Conservation (phyloP, 495 filamentous ascomycete genomes). For the Penicillium lagena region DNA sequence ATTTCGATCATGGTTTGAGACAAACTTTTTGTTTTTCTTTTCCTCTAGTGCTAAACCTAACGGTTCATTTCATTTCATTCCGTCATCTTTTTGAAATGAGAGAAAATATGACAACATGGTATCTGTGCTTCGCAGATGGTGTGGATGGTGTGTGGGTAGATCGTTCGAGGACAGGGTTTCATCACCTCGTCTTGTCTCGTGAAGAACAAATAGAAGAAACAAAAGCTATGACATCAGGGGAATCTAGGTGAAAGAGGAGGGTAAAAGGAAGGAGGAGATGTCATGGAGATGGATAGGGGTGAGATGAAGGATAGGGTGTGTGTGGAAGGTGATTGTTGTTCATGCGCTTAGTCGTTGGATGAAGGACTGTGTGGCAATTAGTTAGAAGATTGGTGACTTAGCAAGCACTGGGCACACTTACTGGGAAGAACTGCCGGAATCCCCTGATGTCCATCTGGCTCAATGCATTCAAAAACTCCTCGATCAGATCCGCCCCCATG, state of each 20-base stretch:
- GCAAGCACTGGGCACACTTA: conserved; percentile 15
- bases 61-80: too few species aligned
- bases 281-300: conserved; percentile 5
- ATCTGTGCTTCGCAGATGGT: background rate
- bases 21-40: too few species aligned
- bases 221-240: conserved; percentile 28
- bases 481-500: conserved; percentile 42
- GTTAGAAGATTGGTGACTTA: conserved; percentile 2
- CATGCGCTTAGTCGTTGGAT: conserved; percentile 45
- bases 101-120: too few species aligned
- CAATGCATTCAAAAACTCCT: conserved; percentile 50
- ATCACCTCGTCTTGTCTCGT: conserved; percentile 15
- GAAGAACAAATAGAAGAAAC: conserved; percentile 1
- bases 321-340: conserved; percentile 4
- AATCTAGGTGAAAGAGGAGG: conserved; percentile 34
- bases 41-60: too few species aligned
- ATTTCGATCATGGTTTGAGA: too few species aligned
- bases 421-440: conserved; percentile 51
- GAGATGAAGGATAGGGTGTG: too few species aligned
- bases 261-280: conserved; percentile 13
- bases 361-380: conserved; percentile 24
- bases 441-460: conserved; percentile 44
- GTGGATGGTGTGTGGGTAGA: background rate
- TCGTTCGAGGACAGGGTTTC: conserved; percentile 5
- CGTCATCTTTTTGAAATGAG: too few species aligned